phyloP scores from a whole-genome alignment of 176 grass and related monocot genomes.

The Oryza glumipatula region DNA sequence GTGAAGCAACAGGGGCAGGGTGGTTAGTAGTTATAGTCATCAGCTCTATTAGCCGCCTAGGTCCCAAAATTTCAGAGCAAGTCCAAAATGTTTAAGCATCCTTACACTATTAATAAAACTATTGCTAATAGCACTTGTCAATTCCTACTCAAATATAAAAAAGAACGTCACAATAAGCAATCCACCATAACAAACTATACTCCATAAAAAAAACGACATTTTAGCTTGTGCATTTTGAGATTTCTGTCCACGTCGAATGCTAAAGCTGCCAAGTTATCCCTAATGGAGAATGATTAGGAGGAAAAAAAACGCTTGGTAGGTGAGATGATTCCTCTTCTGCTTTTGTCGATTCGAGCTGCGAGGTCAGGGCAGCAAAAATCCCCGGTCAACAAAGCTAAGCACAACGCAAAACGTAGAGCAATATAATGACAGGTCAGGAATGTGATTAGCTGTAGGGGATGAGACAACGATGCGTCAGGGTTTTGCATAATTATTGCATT shows the following conservation, averaged over 20 bases:
- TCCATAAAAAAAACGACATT: not conserved
- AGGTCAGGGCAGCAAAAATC: not conserved
- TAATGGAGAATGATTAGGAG: constrained; percentile 30
- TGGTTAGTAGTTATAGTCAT: constrained; percentile 17
- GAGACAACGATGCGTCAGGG: constrained; percentile 24
- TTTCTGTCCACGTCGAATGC: constrained; percentile 15
- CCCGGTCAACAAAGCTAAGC: constrained; percentile 33
- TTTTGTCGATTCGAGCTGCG: not conserved
- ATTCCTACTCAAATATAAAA: not conserved
- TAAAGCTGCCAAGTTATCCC: constrained; percentile 29
- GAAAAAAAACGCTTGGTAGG: constrained; percentile 33
- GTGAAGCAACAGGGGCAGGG: not conserved
- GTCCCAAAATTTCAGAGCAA: not conserved
- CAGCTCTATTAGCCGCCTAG: not conserved
- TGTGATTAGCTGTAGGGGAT: constrained; percentile 8
- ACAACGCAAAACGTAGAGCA: not conserved
- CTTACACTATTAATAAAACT: not conserved
- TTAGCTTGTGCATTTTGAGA: not conserved
- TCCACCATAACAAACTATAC: not conserved
- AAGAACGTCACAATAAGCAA: not conserved
- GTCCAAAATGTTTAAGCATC: not conserved
- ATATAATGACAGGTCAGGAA: not conserved
- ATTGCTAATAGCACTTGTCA: not conserved
- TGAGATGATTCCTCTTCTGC: constrained; percentile 35
- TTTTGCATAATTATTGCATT: not conserved